phyloP scores from a whole-genome alignment of 345 rosid genomes.

The Pugionium dolabratum region DNA sequence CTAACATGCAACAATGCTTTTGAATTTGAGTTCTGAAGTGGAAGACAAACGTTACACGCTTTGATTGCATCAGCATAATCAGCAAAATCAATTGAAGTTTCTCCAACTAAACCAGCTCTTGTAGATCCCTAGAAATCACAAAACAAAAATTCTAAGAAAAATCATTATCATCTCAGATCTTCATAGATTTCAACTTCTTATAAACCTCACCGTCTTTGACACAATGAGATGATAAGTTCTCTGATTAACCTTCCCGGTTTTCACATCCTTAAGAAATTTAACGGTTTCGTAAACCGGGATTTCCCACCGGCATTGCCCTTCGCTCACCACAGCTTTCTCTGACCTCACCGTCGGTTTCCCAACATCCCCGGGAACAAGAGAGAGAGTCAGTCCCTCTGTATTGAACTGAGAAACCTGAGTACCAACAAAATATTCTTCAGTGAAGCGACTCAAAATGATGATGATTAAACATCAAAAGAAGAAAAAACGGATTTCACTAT shows the following conservation, averaged over 20 bases:
- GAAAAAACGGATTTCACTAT: neutral
- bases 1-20: conserved; percentile 85
- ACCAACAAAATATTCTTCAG: no score
- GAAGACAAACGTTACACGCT: conserved; percentile 68
- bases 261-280: conserved; percentile 61
- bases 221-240: conserved; percentile 73
- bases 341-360: conserved; percentile 66
- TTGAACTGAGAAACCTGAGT: conserved; percentile 69
- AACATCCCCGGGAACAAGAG: conserved; percentile 79
- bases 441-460: no score
- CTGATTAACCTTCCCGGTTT: conserved; percentile 62
- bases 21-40: conserved; percentile 81
- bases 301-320: conserved; percentile 82
- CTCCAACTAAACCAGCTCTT: conserved; percentile 74
- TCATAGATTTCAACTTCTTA: no score
- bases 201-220: conserved; percentile 58
- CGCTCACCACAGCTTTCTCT: conserved; percentile 62
- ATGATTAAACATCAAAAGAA: no score
- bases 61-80: conserved; percentile 60
- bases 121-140: conserved; percentile 61
- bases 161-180: no score
- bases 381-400: conserved; percentile 65
- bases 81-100: conserved; percentile 82
- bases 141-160: neutral
- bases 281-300: conserved; percentile 70